Evolutionary conservation across 345 rosid species (phyloP).

Genomic region (Balakata baccata): DNA sequence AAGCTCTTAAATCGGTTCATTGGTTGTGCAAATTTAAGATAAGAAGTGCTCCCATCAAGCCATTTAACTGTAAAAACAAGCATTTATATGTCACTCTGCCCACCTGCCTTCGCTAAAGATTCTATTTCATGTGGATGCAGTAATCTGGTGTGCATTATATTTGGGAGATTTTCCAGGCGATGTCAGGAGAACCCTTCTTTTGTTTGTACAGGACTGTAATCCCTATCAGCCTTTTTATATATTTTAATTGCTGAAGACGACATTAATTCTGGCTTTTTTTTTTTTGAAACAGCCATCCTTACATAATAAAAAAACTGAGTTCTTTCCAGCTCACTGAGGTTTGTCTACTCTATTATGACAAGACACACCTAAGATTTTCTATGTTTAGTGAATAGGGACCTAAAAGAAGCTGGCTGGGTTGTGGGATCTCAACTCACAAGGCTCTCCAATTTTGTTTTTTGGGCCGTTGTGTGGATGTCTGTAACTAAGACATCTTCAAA

Average conservation of each 20-base stretch:
- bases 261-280: conserved; percentile 16
- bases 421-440: not conserved
- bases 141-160: not conserved
- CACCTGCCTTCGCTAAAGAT: not conserved
- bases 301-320: conserved; percentile 8
- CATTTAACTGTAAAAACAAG: not conserved
- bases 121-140: conserved; percentile 16
- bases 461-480: not conserved
- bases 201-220: conserved; percentile 6
- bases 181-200: not conserved
- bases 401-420: not conserved
- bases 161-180: not conserved
- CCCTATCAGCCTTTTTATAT: not conserved
- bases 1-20: not conserved
- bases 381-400: not conserved
- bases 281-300: conserved; percentile 20
- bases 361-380: conserved; percentile 4
- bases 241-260: not conserved
- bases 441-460: not conserved
- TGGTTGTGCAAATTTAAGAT: not conserved
- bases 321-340: not conserved
- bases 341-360: conserved; percentile 3
- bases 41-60: not conserved
- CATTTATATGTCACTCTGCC: not conserved
- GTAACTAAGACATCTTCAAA: not conserved